Base-by-base conservation (phyloP, 257 asterid species). In the Scutellaria galericulata region DNA sequence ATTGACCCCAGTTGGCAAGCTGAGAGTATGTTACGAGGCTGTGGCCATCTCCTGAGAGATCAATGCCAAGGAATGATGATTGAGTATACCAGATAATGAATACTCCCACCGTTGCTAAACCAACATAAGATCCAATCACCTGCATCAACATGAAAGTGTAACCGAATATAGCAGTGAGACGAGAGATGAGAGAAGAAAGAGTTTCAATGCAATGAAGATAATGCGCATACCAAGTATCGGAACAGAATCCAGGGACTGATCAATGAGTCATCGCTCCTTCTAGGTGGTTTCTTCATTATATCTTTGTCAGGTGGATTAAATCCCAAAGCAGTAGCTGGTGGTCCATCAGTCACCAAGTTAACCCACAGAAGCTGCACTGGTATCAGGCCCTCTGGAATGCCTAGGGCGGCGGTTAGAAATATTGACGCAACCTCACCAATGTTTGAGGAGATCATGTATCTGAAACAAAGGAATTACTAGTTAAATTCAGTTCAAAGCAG, bases 341-440 rank as follows among this genome's bases (percentile, higher is more conserved):
- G 99, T n/a, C 99, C 99, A 80, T 95, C 98, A 18, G 99, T 95
- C 45, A 92, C 99, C 77, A 92, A 82, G 83, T 92, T 95, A 66
- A 95, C 98, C 99, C 98, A 95, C 79, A 95, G 85, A 78, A 95
- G 98, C 85, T 95, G 99, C 70, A 92, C 98, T 3, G 99, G 99
- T 60, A 95, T 95, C 83, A 95, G 83, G 75, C 99, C 98, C 81
- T 95, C 99, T 0, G 99, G 99, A 71, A 92, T 92, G 64, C 99
- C 99, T 62, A 95, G 79, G 42, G 99, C 99, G 20, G 99, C 97
- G 5, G 99, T 95, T 14, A 95, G 83, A 67, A 95, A 95, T 75
- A 95, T 95, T 45, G 83, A 95, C 51, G 97, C 98, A 35, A 95
- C 98, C 82, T 95, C 99, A 42, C 99, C 99, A 2, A 95, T 92